Conservation (phyloP, 2,329 filamentous ascomycete species). For the Elsinoe necatrix region DNA sequence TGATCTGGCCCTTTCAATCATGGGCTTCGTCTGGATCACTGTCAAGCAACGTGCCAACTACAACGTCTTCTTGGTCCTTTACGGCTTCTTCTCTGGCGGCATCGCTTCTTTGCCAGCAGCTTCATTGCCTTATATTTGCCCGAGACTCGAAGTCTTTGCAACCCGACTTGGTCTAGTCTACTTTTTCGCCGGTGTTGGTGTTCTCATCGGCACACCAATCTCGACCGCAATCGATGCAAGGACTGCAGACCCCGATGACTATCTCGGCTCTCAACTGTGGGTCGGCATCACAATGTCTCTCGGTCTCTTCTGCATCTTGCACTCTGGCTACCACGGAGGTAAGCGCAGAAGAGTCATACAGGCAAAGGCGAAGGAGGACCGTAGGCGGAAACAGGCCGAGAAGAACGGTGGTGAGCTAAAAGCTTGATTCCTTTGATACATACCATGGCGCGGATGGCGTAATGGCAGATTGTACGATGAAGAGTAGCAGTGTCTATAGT, state of each 20-base stretch:
- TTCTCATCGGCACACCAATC: constrained; percentile 29
- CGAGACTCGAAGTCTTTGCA: constrained; percentile 27
- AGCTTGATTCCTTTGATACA: background rate
- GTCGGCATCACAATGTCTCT: constrained; percentile 6
- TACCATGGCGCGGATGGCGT: background rate
- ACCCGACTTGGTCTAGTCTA: constrained; percentile 30
- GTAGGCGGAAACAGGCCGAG: constrained; percentile 1
- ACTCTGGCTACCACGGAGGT: constrained; percentile 4
- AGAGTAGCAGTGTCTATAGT: background rate
- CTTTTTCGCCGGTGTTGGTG: constrained; percentile 28
- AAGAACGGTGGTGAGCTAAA: constrained; percentile 2
- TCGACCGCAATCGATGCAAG: constrained; percentile 21
- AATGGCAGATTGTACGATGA: constrained; percentile 1
- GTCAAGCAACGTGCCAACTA: constrained; percentile 21
- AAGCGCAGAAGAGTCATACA: constrained; percentile 9
- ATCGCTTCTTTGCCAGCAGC: constrained; percentile 29
- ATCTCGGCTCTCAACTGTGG: constrained; percentile 4
- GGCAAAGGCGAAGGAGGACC: background rate
- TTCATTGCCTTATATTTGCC: constrained; percentile 28
- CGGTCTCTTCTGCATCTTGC: constrained; percentile 2
- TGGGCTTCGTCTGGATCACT: constrained; percentile 29
- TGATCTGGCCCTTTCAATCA: constrained; percentile 27
- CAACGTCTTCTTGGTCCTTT: constrained; percentile 26
- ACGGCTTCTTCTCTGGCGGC: constrained; percentile 30
- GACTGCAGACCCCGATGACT: constrained; percentile 1